Evolutionary conservation across 1,284 basidiomycete genomes (phyloP), one percentile per base, ranked within the genome.

Genomic region (Ustilago trichophora): DNA sequence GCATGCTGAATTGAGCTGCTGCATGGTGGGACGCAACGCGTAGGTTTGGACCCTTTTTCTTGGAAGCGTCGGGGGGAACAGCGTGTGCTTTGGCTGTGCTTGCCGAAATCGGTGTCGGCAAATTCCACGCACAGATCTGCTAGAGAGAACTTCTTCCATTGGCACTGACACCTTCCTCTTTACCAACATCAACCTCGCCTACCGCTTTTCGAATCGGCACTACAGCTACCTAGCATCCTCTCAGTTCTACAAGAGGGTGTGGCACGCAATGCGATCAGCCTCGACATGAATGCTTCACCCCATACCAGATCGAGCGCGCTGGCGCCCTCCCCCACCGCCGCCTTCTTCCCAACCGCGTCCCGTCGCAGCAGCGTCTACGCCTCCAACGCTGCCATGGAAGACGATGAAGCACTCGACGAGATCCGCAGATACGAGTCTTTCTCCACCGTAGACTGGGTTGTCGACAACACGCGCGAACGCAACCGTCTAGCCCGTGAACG

Each of bases 401-500:
- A 76, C 32, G 76, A 78, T 21, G 72, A 73, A 29, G 76, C 72
- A 22, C 58, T 78, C 35, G 75, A 77, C 43, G 73, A 78, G 35
- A 73, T 78, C 21, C 50, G 72, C 10, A 43, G 73, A 22, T 78
- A 78, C 34, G 76, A 78, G 47, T 64, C 60, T 37, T 70, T 70
- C 46, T 64, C 66, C 36, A 80, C 79, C 19, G 77, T 80, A 5
- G 79, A 81, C 37, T 81, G 79, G 79, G 71, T 81, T 40, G 77
- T 79, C 38, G 79, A 81, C 29, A 72, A 63, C 26, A 73, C 73
- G 8, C 67, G 79, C 25, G 79, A 81, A 44, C 72, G 79, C 31
- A 76, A 73, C 43, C 65, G 78, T 24, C 35, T 75, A 10, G 63
- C 72, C 22, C 56, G 75, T 13, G 66, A 73, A 36, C 57, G 71